Evolutionary conservation across 768 basidiomycete genomes (phyloP), one percentile per base, ranked within the genome.

Genomic region (Mrakia frigida): DNA sequence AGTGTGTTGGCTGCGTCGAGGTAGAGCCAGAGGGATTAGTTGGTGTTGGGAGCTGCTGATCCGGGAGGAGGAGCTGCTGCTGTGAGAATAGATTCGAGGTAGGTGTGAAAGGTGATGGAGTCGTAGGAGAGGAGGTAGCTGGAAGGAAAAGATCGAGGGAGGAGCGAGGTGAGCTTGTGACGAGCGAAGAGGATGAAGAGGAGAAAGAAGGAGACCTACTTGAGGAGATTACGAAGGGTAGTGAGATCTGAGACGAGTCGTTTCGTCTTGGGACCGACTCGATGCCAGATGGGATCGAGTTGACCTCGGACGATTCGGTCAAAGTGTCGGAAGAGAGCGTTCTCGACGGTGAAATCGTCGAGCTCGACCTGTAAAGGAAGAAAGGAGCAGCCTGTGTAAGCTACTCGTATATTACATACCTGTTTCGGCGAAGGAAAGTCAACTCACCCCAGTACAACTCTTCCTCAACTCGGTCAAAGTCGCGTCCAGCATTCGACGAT

Each of bases 271-370:
- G 92, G 90, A 0, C 94, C 94, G 37, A 96, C 95, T 84, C 94
- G 93, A 83, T 98, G 94, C 96, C 97, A 98, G 10, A 97, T 91
- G 0, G 94, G 87, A 82, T 97, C 93, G 11, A 98, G 88, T 80
- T 95, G 93, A 43, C 89, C 88, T 4, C 95, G 89, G 3, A 98
- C 94, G 70, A 96, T 87, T 28, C 88, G 84, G 81, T 98, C 95
- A 81, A 98, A 99, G 0, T 92, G 93, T 46, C 89, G 89, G 83
- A 98, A 98, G 80, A 98, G 94, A 0, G 94, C 93, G 80, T 91
- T 94, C 81, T 97, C 92, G 67, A 98, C 88, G 35, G 88, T 94
- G 76, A 98, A 86, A 78, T 97, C 94, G 79, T 98, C 96, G 23
- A 98, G 86, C 73, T 98, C 96, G 31, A 98, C 88, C 94, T 98